Conservation (phyloP, 129 eudicot genomes). For the Arctium lappa region DNA sequence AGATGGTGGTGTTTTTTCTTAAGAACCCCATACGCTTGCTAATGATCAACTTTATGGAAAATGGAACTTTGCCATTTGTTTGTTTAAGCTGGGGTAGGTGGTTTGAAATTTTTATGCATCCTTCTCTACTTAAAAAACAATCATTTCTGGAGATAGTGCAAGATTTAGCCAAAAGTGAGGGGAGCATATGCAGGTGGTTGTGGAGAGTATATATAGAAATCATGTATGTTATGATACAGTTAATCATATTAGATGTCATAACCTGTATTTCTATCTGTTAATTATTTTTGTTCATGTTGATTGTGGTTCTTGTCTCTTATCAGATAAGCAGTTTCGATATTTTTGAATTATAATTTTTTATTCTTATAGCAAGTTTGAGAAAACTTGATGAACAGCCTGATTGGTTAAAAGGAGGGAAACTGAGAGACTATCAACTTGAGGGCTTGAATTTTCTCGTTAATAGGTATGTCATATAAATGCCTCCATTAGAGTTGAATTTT, state of each 20-base stretch:
- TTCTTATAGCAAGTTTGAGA: slow-evolving; percentile 80
- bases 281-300: neutral
- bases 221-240: neutral
- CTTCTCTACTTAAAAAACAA: neutral
- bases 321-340: neutral
- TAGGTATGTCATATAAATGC: slow-evolving; percentile 52
- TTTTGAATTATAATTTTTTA: slow-evolving; percentile 9
- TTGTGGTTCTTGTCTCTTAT: slow-evolving; percentile 12
- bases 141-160: neutral
- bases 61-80: too few species aligned
- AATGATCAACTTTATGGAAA: too few species aligned
- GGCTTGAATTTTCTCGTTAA: slow-evolving; percentile 96
- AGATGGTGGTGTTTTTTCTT: too few species aligned
- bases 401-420: slow-evolving; percentile 95
- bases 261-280: neutral
- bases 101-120: neutral
- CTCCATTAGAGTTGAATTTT: neutral
- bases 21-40: too few species aligned
- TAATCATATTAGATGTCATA: neutral
- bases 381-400: slow-evolving; percentile 99
- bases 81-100: neutral
- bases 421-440: slow-evolving; percentile 99
- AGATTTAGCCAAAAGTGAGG: neutral
- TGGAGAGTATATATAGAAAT: neutral
- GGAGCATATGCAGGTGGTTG: neutral